phyloP scores from a whole-genome alignment of 2,329 filamentous ascomycete genomes.

The Colletotrichum spinosum region DNA sequence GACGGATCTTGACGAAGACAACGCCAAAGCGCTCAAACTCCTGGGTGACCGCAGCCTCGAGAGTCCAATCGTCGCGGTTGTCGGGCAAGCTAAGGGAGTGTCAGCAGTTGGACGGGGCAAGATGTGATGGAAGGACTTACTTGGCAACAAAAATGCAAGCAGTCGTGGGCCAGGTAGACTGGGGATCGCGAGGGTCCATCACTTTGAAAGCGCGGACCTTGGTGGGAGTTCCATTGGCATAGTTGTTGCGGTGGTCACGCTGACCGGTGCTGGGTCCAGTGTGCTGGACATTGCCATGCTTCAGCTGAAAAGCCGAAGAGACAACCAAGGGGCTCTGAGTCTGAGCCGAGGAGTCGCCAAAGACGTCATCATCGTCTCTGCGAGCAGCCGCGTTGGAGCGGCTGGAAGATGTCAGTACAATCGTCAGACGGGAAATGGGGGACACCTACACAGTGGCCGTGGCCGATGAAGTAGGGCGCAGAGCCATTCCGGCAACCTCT shows the following conservation, averaged over 20 bases:
- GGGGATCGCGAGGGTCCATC: conserved; percentile 55
- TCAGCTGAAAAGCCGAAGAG: conserved; percentile 15
- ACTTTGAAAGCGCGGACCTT: conserved; percentile 19
- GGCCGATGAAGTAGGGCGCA: conserved; percentile 31
- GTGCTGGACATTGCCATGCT: conserved; percentile 23
- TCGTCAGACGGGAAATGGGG: background rate
- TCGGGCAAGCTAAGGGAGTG: conserved; percentile 60
- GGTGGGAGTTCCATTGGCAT: conserved; percentile 22
- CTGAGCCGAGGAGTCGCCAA: conserved; percentile 5
- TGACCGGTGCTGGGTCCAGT: conserved; percentile 6
- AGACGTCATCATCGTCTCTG: conserved; percentile 26
- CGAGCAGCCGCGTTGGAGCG: background rate
- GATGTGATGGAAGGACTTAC: conserved; percentile 54
- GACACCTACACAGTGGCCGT: conserved; percentile 28
- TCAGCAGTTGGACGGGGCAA: conserved; percentile 29
- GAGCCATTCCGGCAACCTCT: conserved; percentile 14
- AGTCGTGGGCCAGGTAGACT: conserved; percentile 63
- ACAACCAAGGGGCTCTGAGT: background rate
- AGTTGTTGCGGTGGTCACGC: conserved; percentile 2
- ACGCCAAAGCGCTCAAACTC: conserved; percentile 66
- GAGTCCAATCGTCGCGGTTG: conserved; percentile 58
- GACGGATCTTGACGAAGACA: conserved; percentile 73
- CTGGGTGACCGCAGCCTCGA: conserved; percentile 64
- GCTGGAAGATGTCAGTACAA: conserved; percentile 7
- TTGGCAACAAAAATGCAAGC: conserved; percentile 76